Percentiles rank a stretch among this genome's conserved stretches.
Evolutionary conservation across 176 grass and related monocot genomes (phyloP).

Genomic region (Oryza nivara): DNA sequence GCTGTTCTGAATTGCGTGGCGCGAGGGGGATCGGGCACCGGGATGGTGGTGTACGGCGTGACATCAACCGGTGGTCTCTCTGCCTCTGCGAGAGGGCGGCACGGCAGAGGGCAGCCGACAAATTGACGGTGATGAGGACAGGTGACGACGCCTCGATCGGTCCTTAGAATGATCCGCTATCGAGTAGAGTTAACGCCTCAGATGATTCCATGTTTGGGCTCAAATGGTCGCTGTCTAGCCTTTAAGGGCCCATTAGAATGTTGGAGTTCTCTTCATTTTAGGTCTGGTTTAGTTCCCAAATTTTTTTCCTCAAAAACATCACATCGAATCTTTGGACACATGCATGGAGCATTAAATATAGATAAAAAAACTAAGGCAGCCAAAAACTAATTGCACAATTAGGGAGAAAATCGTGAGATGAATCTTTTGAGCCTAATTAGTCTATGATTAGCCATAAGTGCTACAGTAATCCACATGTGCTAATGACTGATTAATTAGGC

Average conservation of each 20-base stretch:
- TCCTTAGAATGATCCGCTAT: not conserved
- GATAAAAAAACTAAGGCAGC: too few species aligned
- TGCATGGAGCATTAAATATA: too few species aligned
- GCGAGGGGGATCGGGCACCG: not conserved
- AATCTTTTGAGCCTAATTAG: too few species aligned
- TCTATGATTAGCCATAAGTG: too few species aligned
- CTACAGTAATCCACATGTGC: too few species aligned
- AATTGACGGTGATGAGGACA: not conserved
- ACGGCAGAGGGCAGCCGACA: not conserved
- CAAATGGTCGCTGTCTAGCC: not conserved
- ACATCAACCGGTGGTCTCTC: not conserved
- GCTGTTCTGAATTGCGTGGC: not conserved
- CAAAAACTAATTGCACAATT: too few species aligned
- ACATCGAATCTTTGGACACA: too few species aligned
- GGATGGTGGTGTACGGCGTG: not conserved
- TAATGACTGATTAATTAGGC: too few species aligned
- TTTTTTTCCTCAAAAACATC: too few species aligned
- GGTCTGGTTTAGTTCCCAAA: too few species aligned
- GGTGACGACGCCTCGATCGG: not conserved
- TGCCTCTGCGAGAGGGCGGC: constrained; percentile 31
- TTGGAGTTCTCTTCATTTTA: not conserved
- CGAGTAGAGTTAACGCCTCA: not conserved
- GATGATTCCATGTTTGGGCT: not conserved
- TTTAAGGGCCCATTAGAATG: not conserved
- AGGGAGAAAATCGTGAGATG: too few species aligned